Evolutionary conservation across 2,329 filamentous ascomycete species (phyloP), one percentile per base, ranked within the genome.

Genomic region (Epichloe scottii): DNA sequence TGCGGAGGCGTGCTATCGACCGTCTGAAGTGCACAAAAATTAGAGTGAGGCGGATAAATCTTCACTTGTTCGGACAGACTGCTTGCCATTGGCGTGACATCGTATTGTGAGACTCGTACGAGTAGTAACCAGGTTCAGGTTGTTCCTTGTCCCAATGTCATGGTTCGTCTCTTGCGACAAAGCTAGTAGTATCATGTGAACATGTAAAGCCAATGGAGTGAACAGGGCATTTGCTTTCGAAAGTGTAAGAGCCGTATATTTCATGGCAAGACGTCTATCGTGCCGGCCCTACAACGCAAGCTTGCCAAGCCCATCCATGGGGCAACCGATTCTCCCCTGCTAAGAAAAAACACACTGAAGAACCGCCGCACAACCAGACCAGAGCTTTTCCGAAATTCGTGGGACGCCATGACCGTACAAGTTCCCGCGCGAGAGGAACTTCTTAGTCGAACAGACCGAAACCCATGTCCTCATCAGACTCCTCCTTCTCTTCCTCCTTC

Each of bases 401-500:
- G 58, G 57, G 59, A 57, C 50, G 55, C 67, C 60, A 57, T 66
- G 57, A 62, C 58, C 55, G 53, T 60, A 58, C 59, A 51, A 54
- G 8, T 52, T 61, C 55, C 56, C 11, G 10, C 55, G 57, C 48
- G 44, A 52, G 53, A 57, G 55, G 55, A 58, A 62, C 55, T 65
- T 72, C 69, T 82, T 84, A 84, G 74, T 84, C 81, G 78, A 84
- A 84, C 60, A 86, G 82, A 79, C 82, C 82, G 76, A 85, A 84
- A 64, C 82, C 81, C 81, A 85, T 85, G 68, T 85, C 83, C 71
- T 84, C 84, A 73, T 85, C 81, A 72, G 81, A 84, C 76, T 84
- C 67, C 72, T 82, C 73, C 87, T 77, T 87, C 91, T 89, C 81
- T 81, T 93, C 87, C 71, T 87, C 84, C 74, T 85, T 83, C 66